These are phyloP conservation scores for Lasiosphaeriaceae sp. DNA, from an alignment of 495 filamentous ascomycete species.

Conservation along the genomic window DNA sequence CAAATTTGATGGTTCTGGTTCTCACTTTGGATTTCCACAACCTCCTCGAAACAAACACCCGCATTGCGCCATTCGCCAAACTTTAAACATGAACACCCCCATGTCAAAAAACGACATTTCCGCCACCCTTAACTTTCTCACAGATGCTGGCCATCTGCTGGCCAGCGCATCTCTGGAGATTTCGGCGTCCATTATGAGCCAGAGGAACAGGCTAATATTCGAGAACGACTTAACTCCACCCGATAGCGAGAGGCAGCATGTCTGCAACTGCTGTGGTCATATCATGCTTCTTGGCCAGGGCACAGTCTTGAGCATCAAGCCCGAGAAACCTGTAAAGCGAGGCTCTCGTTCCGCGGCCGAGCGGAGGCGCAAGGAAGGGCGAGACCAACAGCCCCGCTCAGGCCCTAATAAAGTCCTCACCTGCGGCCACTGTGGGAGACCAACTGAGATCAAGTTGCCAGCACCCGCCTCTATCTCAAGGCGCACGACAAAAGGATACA, in stretches of 20 bases:
- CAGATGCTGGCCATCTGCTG: constrained; percentile 50
- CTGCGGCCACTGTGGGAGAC: constrained; percentile 41
- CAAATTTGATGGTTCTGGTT: background rate
- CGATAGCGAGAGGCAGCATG: constrained; percentile 42
- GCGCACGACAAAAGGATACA: constrained; percentile 10
- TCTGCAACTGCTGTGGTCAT: constrained; percentile 50
- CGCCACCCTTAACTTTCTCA: constrained; percentile 37
- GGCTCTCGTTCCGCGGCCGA: constrained; percentile 8
- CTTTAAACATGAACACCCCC: background rate
- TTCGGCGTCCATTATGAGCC: constrained; percentile 48
- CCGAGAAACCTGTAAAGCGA: constrained; percentile 15
- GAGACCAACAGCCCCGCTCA: background rate
- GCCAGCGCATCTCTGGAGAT: constrained; percentile 41
- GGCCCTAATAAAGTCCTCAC: constrained; percentile 34
- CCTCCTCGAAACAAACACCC: background rate
- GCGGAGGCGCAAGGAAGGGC: constrained; percentile 10
- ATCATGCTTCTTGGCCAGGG: constrained; percentile 46
- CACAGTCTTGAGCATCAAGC: constrained; percentile 32
- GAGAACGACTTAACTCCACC: constrained; percentile 37
- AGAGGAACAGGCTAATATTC: constrained; percentile 38
- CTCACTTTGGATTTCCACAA: background rate
- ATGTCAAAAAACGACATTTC: constrained; percentile 30
- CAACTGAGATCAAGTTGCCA: constrained; percentile 36
- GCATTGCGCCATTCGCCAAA: background rate
- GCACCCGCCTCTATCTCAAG: constrained; percentile 30